Conservation (phyloP, 2,329 filamentous ascomycete species). For the Fusarium floridanum region DNA sequence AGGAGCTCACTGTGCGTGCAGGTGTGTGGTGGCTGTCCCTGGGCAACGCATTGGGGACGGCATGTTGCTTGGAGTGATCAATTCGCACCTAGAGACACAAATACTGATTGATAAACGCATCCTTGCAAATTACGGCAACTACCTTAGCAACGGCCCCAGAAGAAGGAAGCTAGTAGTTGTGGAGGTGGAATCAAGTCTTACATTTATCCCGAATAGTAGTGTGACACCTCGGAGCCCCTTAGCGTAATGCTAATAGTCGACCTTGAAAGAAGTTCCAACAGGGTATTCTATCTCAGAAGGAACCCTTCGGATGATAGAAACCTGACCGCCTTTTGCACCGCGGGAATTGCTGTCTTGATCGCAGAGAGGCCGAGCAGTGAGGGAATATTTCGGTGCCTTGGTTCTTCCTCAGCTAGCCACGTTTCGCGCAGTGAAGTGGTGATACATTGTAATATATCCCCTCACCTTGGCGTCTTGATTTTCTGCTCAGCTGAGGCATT, state of each 20-base stretch:
- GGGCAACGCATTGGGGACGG: neutral
- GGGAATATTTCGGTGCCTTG: no score
- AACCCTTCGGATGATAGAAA: no score
- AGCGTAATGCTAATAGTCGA: no score
- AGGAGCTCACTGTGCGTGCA: no score
- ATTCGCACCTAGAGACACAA: neutral
- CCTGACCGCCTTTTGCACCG: no score
- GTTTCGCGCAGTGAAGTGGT: neutral
- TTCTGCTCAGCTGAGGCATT: neutral
- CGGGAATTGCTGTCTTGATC: no score
- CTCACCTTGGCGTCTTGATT: constrained; percentile 6
- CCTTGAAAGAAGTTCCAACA: no score
- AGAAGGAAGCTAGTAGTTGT: neutral
- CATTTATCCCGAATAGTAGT: neutral
- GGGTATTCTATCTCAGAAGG: no score
- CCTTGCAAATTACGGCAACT: neutral
- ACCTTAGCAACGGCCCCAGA: neutral
- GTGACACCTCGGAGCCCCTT: neutral
- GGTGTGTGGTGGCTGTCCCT: neutral
- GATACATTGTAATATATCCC: constrained; percentile 12
- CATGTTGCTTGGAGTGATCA: neutral
- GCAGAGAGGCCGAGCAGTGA: no score
- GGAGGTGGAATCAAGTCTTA: neutral
- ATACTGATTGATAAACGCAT: neutral
- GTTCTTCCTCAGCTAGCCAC: neutral